Evolutionary conservation across 164 flowering plant genomes (phyloP), one percentile per base, ranked within the genome.

Genomic region (Magnolia changhungtana): DNA sequence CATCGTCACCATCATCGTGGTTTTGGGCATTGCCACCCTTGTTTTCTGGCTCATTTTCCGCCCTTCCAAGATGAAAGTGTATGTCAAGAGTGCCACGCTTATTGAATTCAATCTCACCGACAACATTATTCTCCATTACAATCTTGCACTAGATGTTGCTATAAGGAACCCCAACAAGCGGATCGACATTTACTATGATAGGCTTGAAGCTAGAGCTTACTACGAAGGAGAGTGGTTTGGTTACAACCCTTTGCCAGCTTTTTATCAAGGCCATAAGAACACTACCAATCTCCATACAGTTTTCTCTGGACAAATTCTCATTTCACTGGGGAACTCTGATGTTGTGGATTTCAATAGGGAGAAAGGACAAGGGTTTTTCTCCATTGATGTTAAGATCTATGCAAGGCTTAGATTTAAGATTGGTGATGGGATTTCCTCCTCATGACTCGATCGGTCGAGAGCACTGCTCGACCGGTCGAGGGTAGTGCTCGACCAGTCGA

Each of bases 251-350:
- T 21, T 86, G 67, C 68, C 80, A 0, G 75, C 80, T 13, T 86
- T 85, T 74, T 85, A 81, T 64, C 86, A 83, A 64, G 87, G 86
- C 21, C 78, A 72, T 45, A 85, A 83, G 86, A 86, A 82, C 67
- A 83, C 85, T 3, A 77, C 83, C 8, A 51, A 59, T 27, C 51
- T 86, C 4, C 16, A 19, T 18, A 76, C 79, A 0, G 73, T 49
- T 0, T 80, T 86, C 66, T 2, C 21, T 1, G 86, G 87, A 2
- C 68, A 76, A 50, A n/a, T 63, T 20, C 3, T 45, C 67, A 7
- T 83, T 0, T 1, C 50, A 0, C 67, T 79, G 14, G 50, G 52
- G 18, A 23, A 66, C 10, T 59, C 74, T 0, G 75, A 68, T 18
- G 18, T 50, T 3, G 10, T n/a, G 0, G 58, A 72, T 6, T 85